Conservation (phyloP, 192 early-diverging fungal genomes). For the Coemansia aciculifera region DNA sequence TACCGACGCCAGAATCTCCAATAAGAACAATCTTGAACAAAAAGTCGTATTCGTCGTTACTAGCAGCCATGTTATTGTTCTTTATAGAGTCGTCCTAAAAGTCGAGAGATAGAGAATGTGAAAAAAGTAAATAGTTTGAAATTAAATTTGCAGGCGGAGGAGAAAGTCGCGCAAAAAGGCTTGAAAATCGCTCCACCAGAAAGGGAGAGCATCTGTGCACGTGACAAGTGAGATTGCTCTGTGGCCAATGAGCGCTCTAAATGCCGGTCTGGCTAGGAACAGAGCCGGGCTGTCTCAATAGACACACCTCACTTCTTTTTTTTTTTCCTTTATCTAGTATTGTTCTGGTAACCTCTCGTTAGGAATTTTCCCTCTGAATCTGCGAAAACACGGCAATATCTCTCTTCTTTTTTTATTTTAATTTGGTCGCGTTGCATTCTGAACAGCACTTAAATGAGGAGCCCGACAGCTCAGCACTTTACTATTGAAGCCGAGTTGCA, state of each 20-base stretch:
- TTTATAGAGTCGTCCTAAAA: background rate
- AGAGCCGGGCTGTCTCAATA: background rate
- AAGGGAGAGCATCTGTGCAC: background rate
- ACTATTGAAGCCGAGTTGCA: constrained; percentile 17
- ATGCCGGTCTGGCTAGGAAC: background rate
- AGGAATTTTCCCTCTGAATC: background rate
- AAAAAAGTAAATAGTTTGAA: constrained; percentile 1
- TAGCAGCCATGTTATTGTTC: constrained; percentile 16
- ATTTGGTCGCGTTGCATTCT: background rate
- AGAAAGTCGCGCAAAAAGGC: background rate
- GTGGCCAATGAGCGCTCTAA: background rate
- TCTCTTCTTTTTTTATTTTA: background rate
- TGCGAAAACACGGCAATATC: background rate
- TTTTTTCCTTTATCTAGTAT: background rate
- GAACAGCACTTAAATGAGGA: constrained; percentile 20
- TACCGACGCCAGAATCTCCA: constrained; percentile 96
- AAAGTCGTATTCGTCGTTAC: constrained; percentile 81
- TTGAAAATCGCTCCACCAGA: background rate
- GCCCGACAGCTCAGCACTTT: constrained; percentile 33
- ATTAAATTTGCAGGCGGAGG: background rate
- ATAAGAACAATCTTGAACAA: constrained; percentile 91
- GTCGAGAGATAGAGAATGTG: constrained; percentile 15
- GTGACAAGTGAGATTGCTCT: background rate
- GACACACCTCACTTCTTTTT: background rate
- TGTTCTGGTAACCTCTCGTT: background rate